Evolutionary conservation across 2,329 filamentous ascomycete species (phyloP), one percentile per base, ranked within the genome.

Genomic region (Dactylonectria estremocensis): DNA sequence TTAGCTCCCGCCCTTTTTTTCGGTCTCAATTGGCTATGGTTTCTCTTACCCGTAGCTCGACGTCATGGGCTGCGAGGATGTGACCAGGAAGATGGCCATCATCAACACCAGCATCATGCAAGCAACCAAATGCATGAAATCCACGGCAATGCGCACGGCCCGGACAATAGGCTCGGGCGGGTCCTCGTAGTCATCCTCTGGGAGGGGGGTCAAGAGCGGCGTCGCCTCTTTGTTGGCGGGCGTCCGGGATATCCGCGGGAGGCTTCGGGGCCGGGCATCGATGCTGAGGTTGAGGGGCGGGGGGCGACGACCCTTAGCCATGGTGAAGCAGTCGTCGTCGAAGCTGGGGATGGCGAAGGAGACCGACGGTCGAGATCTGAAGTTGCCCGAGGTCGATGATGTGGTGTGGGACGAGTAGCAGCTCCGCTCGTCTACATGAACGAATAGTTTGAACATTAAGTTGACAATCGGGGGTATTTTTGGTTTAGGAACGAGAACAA

Each of bases 251-350:
- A 76, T 58, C 45, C 68, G 68, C 7, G 74, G 74, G 6, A 76
- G 72, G 40, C 68, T 72, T 55, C 68, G 67, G 9, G 74, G 71
- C 10, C 74, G 69, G 3, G 70, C 65, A 46, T 67, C 74, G 69
- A 78, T 70, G 61, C 77, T 78, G 66, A 80, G 78, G 67, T 76
- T 78, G 69, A 80, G 76, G 50, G 78, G 78, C 43, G 78, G 77
- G 24, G 78, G 78, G 11, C 77, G 76, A 40, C 68, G 74, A 48
- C 74, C 71, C 50, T 78, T 77, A 18, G 76, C 77, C 78, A 79
- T 80, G 35, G 28, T 67, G 68, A 72, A 55, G 16, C 24, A 28
- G 53, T 24, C 18, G 16, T 40, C 50, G 69, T 61, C 49, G 56
- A 49, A 7, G 43, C 35, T 54, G 57, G 50, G 53, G 60, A 7